Evolutionary conservation across 2,329 filamentous ascomycete genomes (phyloP), one percentile per base, ranked within the genome.

Genomic region (Monosporascus sp.): DNA sequence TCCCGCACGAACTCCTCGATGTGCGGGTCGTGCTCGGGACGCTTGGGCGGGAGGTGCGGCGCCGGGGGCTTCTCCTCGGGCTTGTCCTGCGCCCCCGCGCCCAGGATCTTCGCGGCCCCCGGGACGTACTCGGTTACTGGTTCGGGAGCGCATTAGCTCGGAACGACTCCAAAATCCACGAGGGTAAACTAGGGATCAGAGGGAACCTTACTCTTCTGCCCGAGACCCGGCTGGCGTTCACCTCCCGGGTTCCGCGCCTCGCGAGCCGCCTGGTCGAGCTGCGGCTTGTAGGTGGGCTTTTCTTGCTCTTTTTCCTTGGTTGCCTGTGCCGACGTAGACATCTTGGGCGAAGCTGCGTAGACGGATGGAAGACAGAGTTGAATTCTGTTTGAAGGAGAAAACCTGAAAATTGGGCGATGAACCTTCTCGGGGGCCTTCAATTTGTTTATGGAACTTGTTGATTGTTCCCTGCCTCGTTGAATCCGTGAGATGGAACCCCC

Each of bases 1-100:
- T 80, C 77, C 49, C 76, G 71, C 34, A 82, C 66, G 55, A 82
- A 82, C 27, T 79, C 75, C 56, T 79, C 77, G 49, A 82, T 80
- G 59, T 77, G 72, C 5, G 61, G 51, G 56, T 81, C 79, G 52
- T 81, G 72, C 22, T 68, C 57, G 0, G 77, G 78, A 16, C 77
- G 68, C 11, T 73, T 59, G 3, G 77, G 78, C 16, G 73, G 55
- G 16, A 63, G 36, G 6, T 53, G 7, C 53, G 53, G 50, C 2
- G 59, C 34, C 7, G 61, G 49, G 4, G 56, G 26, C 7, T 49
- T 50, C 7, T 58, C 53, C 4, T 58, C 51, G 8, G 66, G 54
- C 48, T 66, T 61, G 38, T 71, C 62, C 37, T 70, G 61, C 16
- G 63, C 59, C n/a, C 54, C 50, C 9, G 51, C 52, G 17, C 73